A percentile compares a stretch with the other conserved stretches of the same genome.
These are phyloP conservation scores for Apiospora kogelbergensis DNA, from an alignment of 2,329 filamentous ascomycete species.

Conservation along the genomic window DNA sequence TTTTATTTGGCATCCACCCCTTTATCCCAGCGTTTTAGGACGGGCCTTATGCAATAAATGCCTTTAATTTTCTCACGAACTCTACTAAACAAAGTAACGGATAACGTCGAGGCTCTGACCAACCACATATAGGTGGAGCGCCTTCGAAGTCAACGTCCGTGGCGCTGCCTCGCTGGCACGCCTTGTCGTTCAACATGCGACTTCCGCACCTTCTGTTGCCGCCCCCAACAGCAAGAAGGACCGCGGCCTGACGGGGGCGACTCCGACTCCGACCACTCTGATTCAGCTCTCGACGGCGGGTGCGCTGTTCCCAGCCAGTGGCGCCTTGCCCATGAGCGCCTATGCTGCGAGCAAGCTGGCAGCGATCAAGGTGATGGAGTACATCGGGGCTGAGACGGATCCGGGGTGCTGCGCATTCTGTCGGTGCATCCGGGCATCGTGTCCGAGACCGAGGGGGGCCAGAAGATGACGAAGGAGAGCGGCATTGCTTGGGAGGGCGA, in stretches of 20 bases:
- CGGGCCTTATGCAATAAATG: too few species aligned
- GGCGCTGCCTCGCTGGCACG: conserved; percentile 19
- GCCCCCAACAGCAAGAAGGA: background rate
- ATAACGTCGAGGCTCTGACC: background rate
- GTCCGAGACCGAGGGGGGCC: conserved; percentile 18
- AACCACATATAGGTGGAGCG: conserved; percentile 16
- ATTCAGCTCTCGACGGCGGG: conserved; percentile 19
- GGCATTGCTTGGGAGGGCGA: conserved; percentile 21
- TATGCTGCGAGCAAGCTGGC: conserved; percentile 32
- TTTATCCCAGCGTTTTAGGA: too few species aligned
- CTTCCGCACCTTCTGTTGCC: background rate
- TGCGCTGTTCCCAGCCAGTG: conserved; percentile 28
- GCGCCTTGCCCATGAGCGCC: conserved; percentile 38
- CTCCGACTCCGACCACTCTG: conserved; percentile 9
- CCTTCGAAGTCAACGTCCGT: conserved; percentile 21
- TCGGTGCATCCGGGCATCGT: conserved; percentile 22
- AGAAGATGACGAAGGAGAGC: conserved; percentile 20
- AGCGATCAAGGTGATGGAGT: conserved; percentile 23
- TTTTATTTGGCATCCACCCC: too few species aligned
- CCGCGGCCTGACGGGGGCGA: too few species aligned
- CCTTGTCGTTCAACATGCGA: conserved; percentile 11
- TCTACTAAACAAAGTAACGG: too few species aligned
- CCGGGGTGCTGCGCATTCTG: conserved; percentile 17
- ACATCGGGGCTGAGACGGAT: conserved; percentile 22
- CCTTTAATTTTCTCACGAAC: too few species aligned